A percentile compares a stretch with the other conserved stretches of the same genome.
phyloP scores from a whole-genome alignment of 2,329 filamentous ascomycete genomes.

The Nemania sp. region DNA sequence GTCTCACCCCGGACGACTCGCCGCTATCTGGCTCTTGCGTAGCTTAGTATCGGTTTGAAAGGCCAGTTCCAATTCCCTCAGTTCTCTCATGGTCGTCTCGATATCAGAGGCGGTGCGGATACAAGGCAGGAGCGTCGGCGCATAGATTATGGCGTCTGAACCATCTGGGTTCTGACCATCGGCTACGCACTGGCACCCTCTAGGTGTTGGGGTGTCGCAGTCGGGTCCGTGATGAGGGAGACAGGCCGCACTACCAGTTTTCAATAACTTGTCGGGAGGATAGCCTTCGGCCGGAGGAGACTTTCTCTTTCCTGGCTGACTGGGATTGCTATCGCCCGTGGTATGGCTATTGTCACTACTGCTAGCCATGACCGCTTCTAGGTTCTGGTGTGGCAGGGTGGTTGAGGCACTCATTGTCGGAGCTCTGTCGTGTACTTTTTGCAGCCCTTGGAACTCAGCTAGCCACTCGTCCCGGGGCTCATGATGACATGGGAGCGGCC shows the following conservation, averaged over 20 bases:
- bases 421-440: constrained; percentile 6
- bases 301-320: not conserved
- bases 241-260: not conserved
- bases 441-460: constrained; percentile 3
- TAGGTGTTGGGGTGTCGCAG: not conserved
- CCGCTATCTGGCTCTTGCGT: constrained; percentile 9
- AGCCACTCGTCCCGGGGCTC: constrained; percentile 15
- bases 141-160: not conserved
- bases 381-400: not conserved
- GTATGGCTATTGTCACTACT: not conserved
- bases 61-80: constrained; percentile 11
- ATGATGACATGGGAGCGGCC: not conserved
- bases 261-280: not conserved
- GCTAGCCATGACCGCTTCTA: not conserved
- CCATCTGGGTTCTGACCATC: not conserved
- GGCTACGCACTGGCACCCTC: not conserved
- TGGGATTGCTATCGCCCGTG: not conserved
- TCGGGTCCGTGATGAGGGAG: not conserved
- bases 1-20: constrained; percentile 2
- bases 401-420: not conserved
- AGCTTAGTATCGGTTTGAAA: constrained; percentile 11
- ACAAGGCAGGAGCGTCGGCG: not conserved
- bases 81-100: not conserved
- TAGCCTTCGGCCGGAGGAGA: not conserved
- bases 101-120: not conserved